These are phyloP conservation scores for Neolecta irregularis DNA, from an alignment of 1,139 yeast genomes.

Conservation along the genomic window DNA sequence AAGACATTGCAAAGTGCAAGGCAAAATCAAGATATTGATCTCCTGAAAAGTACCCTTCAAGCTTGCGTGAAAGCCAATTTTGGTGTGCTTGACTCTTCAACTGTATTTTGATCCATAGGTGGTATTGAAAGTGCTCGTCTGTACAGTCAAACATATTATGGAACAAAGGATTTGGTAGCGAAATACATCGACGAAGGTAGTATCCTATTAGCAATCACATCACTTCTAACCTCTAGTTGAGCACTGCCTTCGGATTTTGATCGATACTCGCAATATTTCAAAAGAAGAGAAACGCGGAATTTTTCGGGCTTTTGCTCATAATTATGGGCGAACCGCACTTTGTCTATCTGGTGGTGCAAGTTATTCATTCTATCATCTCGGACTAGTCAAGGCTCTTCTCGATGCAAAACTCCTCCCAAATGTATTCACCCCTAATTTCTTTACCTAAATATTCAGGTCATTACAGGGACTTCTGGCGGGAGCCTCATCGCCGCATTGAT, in stretches of 20 bases:
- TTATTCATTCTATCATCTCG: conserved; percentile 55
- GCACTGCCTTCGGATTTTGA: conserved; percentile 21
- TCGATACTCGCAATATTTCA: conserved; percentile 29
- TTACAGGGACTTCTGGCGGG: conserved; percentile 74
- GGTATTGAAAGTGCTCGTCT: conserved; percentile 55
- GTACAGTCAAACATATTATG: conserved; percentile 61
- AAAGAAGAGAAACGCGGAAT: conserved; percentile 34
- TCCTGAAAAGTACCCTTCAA: conserved; percentile 42
- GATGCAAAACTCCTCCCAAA: conserved; percentile 53
- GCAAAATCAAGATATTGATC: conserved; percentile 27
- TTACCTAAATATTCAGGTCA: no score
- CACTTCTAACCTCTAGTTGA: conserved; percentile 19
- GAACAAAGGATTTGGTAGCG: conserved; percentile 50
- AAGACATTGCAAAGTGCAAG: conserved; percentile 31
- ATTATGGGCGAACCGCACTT: conserved; percentile 58
- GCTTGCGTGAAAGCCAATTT: conserved; percentile 58
- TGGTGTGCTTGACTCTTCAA: conserved; percentile 29
- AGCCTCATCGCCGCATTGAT: conserved; percentile 65
- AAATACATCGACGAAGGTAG: conserved; percentile 41
- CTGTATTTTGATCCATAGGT: background rate
- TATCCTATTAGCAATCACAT: conserved; percentile 25
- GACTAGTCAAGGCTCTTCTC: conserved; percentile 54
- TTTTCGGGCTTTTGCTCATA: conserved; percentile 43
- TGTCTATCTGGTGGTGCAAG: conserved; percentile 72
- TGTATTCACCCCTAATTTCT: no score